Conservation (phyloP, 2,329 filamentous ascomycete species). For the Beauveria medogensis region DNA sequence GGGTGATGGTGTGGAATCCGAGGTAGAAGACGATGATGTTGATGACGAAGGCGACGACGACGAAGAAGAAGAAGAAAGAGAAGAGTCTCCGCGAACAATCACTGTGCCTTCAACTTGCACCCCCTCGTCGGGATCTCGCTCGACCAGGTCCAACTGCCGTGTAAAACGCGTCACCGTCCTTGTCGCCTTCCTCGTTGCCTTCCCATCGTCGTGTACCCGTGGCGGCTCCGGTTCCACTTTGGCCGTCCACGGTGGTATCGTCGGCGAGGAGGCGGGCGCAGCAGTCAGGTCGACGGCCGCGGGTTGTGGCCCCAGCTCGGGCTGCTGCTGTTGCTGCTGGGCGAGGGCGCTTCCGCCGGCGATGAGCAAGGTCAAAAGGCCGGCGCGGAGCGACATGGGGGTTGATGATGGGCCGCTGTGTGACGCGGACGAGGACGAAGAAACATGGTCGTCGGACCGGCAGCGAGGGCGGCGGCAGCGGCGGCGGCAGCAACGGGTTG, state of each 20-base stretch:
- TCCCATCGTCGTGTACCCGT: neutral
- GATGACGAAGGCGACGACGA: neutral
- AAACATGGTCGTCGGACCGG: neutral
- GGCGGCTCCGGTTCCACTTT: neutral
- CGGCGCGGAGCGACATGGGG: slow-evolving; percentile 2
- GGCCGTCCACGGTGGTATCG: slow-evolving; percentile 5
- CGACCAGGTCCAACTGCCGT: slow-evolving; percentile 1
- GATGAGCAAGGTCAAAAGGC: neutral
- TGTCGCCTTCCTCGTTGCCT: neutral
- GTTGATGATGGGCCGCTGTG: neutral
- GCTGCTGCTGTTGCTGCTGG: neutral
- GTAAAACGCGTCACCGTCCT: slow-evolving; percentile 6
- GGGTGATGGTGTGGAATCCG: slow-evolving; percentile 23
- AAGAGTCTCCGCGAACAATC: neutral
- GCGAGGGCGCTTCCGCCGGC: neutral
- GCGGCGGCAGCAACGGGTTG: neutral
- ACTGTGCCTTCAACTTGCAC: neutral
- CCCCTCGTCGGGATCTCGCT: neutral
- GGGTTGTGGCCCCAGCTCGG: neutral
- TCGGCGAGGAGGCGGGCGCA: neutral
- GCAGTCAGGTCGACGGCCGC: neutral
- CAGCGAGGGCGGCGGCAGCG: neutral
- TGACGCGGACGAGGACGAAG: neutral
- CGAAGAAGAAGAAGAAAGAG: neutral
- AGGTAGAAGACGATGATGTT: slow-evolving; percentile 12